phyloP scores from a whole-genome alignment of 2,329 filamentous ascomycete genomes.

The Nothophaeocryptopus gaeumannii region DNA sequence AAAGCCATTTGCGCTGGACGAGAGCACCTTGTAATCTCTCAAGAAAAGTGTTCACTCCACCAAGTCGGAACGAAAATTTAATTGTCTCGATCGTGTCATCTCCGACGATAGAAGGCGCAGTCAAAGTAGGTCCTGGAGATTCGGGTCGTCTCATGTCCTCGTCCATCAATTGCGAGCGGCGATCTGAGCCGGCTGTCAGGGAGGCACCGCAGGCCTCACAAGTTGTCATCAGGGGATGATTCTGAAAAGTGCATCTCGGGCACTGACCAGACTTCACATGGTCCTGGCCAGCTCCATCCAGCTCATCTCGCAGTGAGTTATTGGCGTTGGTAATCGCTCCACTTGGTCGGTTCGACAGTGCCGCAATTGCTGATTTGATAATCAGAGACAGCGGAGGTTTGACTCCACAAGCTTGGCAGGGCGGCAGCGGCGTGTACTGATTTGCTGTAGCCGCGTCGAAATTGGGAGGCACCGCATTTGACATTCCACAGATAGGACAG shows the following conservation, averaged over 20 bases:
- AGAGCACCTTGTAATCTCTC: conserved; percentile 85
- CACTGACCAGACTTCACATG: conserved; percentile 48
- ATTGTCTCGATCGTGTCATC: conserved; percentile 69
- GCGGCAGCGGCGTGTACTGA: conserved; percentile 73
- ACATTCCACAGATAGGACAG: conserved; percentile 92
- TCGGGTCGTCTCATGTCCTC: conserved; percentile 53
- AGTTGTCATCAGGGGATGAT: conserved; percentile 78
- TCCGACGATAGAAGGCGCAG: conserved; percentile 42
- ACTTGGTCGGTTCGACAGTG: conserved; percentile 57
- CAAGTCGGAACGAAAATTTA: conserved; percentile 86
- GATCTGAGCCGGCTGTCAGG: conserved; percentile 51
- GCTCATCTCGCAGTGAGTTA: conserved; percentile 1
- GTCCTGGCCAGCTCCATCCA: conserved; percentile 1
- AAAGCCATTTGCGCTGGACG: conserved; percentile 91
- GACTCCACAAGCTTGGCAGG: conserved; percentile 90
- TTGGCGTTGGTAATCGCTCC: conserved; percentile 10
- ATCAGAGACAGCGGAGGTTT: conserved; percentile 81
- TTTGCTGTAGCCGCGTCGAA: conserved; percentile 84
- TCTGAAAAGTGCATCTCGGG: conserved; percentile 87
- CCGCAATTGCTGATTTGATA: conserved; percentile 80
- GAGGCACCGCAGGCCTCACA: conserved; percentile 91
- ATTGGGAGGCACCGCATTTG: conserved; percentile 87
- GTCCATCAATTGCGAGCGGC: conserved; percentile 38
- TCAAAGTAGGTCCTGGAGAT: conserved; percentile 72
- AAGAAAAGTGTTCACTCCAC: conserved; percentile 85